Percentiles rank a stretch among this genome's conserved stretches.
These are phyloP conservation scores for Patellifolia procumbens DNA, from an alignment of 179 eudicot species.

Conservation along the genomic window DNA sequence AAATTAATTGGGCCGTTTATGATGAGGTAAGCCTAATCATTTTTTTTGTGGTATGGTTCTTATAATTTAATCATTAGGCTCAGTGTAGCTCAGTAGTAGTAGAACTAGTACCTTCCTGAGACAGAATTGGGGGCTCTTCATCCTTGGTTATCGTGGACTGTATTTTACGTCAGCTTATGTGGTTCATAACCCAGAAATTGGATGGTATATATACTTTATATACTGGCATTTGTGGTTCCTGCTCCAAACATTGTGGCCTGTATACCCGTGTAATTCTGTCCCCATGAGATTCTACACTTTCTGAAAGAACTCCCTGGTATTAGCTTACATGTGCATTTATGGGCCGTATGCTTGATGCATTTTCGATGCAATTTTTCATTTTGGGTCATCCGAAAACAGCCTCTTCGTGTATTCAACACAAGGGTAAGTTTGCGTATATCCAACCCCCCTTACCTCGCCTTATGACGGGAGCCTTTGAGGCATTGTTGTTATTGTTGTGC, in stretches of 20 bases:
- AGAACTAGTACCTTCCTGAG: background rate
- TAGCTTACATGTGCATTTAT: background rate
- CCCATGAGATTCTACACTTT: background rate
- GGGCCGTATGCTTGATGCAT: background rate
- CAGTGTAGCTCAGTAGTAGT: background rate
- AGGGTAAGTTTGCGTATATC: too few species aligned
- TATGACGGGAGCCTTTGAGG: background rate
- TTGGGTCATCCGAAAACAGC: too few species aligned
- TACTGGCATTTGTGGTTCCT: background rate
- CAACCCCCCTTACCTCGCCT: too few species aligned
- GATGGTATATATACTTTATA: background rate
- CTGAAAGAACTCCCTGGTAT: background rate
- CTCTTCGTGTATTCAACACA: too few species aligned
- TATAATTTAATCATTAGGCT: background rate
- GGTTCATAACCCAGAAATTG: background rate
- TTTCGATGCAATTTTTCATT: too few species aligned
- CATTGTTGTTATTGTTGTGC: too few species aligned
- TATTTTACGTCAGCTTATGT: too few species aligned
- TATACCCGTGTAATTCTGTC: background rate
- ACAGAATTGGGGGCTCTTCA: background rate
- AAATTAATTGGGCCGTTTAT: constrained; percentile 85
- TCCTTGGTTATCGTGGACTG: too few species aligned
- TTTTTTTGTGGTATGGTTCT: constrained; percentile 2
- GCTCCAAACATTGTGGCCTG: background rate
- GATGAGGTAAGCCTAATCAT: constrained; percentile 57